Conservation (phyloP, 1,284 basidiomycete species). For the Wallemia mellicola region DNA sequence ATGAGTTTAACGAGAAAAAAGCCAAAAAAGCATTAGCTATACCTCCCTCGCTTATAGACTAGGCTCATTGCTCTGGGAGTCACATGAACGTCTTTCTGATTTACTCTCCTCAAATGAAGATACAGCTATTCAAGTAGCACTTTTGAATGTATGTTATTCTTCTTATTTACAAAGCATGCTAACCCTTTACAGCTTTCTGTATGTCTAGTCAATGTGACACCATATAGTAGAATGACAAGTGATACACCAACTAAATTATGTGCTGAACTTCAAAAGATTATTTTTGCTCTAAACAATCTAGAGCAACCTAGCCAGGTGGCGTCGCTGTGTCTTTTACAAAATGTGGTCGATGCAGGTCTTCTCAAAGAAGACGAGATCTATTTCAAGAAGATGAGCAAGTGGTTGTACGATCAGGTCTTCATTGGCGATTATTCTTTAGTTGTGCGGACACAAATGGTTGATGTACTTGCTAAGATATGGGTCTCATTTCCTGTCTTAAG, state of each 20-base stretch:
- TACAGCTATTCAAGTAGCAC: not conserved
- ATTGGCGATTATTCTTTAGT: not conserved
- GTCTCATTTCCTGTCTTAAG: not conserved
- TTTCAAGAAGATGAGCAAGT: not conserved
- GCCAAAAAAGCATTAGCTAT: not conserved
- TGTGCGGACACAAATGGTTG: not conserved
- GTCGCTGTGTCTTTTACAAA: not conserved
- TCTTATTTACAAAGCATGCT: too few species aligned
- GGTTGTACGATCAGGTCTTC: not conserved
- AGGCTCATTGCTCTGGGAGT: not conserved
- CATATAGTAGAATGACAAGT: not conserved
- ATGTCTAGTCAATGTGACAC: not conserved
- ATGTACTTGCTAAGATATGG: not conserved
- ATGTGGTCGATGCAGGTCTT: not conserved
- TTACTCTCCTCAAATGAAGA: not conserved
- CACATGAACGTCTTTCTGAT: not conserved
- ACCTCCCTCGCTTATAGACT: not conserved
- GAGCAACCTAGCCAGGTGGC: not conserved
- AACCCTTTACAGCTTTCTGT: too few species aligned
- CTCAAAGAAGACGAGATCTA: not conserved
- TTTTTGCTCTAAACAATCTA: not conserved
- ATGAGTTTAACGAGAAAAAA: too few species aligned
- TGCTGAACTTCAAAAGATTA: not conserved
- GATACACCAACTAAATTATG: not conserved
- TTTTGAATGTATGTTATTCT: too few species aligned